phyloP scores from a whole-genome alignment of 805 yeast species.

The Lipomyces kockii region DNA sequence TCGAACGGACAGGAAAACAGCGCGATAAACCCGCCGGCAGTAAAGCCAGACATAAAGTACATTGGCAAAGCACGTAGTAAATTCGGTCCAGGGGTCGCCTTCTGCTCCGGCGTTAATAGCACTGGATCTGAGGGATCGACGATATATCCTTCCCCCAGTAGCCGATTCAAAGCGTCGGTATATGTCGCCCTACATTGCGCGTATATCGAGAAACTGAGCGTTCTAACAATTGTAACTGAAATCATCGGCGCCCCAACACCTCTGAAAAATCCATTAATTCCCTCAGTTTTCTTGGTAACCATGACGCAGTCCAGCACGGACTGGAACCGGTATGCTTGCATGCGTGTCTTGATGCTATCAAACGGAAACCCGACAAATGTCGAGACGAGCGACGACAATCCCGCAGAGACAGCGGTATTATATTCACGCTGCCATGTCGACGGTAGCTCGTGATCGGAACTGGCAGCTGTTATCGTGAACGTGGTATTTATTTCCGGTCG shows the following conservation, averaged over 20 bases:
- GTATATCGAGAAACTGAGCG: slow-evolving; percentile 68
- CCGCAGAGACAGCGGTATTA: slow-evolving; percentile 58
- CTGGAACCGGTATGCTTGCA: slow-evolving; percentile 74
- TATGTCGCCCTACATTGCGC: slow-evolving; percentile 56
- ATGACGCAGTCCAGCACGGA: slow-evolving; percentile 62
- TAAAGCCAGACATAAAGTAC: slow-evolving; percentile 57
- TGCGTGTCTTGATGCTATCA: slow-evolving; percentile 84
- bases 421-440: slow-evolving; percentile 30
- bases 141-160: slow-evolving; percentile 19
- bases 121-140: slow-evolving; percentile 24
- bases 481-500: not conserved
- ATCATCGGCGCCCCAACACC: slow-evolving; percentile 54
- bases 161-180: slow-evolving; percentile 14
- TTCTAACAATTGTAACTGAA: slow-evolving; percentile 54
- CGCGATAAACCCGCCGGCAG: slow-evolving; percentile 69
- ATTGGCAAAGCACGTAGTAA: slow-evolving; percentile 30
- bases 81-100: slow-evolving; percentile 19
- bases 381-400: slow-evolving; percentile 63
- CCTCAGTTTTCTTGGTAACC: slow-evolving; percentile 63
- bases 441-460: not conserved
- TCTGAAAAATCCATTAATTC: slow-evolving; percentile 70
- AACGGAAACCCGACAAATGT: slow-evolving; percentile 80
- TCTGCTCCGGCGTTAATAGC: slow-evolving; percentile 24
- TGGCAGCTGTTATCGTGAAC: not conserved
- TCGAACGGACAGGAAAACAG: slow-evolving; percentile 82